A percentile compares a stretch with the other conserved stretches of the same genome.
Evolutionary conservation across 2,329 filamentous ascomycete genomes (phyloP).

Genomic region (Stemphylium lycopersici): DNA sequence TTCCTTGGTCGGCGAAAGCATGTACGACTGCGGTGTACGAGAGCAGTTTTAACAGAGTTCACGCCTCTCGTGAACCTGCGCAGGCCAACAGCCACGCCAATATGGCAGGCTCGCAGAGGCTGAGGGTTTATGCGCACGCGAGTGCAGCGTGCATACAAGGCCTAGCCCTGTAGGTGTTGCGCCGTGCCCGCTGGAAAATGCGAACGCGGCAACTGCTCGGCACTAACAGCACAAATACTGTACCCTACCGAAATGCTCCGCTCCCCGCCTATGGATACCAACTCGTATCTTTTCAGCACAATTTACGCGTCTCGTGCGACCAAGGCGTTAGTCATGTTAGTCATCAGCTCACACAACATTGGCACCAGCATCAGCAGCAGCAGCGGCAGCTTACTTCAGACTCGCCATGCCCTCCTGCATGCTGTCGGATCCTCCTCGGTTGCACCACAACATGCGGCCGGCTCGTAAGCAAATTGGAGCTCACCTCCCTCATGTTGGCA

Average conservation of each 20-base stretch:
- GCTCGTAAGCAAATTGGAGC: slow-evolving; percentile 30
- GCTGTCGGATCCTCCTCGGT: slow-evolving; percentile 21
- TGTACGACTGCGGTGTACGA: not conserved
- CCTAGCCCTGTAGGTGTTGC: slow-evolving; percentile 24
- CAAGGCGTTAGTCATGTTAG: not conserved
- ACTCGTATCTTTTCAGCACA: slow-evolving; percentile 1
- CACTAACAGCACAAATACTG: slow-evolving; percentile 21
- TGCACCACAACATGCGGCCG: slow-evolving; percentile 28
- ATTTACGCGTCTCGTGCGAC: slow-evolving; percentile 7
- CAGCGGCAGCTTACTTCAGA: not conserved
- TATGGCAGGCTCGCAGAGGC: not conserved
- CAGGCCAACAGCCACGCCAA: not conserved
- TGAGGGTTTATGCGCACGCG: not conserved
- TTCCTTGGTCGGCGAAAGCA: slow-evolving; percentile 3
- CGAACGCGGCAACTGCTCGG: slow-evolving; percentile 25
- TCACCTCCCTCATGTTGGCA: slow-evolving; percentile 18
- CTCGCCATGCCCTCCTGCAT: not conserved
- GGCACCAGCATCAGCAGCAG: not conserved
- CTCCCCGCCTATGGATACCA: slow-evolving; percentile 1
- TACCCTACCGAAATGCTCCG: slow-evolving; percentile 9
- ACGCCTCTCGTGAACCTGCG: not conserved
- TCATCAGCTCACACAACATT: not conserved
- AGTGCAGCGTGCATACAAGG: slow-evolving; percentile 20
- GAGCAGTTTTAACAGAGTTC: not conserved
- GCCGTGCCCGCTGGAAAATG: slow-evolving; percentile 24